phyloP scores from a whole-genome alignment of 1,284 basidiomycete species.

The Anthracocystis panici-leucophaei region DNA sequence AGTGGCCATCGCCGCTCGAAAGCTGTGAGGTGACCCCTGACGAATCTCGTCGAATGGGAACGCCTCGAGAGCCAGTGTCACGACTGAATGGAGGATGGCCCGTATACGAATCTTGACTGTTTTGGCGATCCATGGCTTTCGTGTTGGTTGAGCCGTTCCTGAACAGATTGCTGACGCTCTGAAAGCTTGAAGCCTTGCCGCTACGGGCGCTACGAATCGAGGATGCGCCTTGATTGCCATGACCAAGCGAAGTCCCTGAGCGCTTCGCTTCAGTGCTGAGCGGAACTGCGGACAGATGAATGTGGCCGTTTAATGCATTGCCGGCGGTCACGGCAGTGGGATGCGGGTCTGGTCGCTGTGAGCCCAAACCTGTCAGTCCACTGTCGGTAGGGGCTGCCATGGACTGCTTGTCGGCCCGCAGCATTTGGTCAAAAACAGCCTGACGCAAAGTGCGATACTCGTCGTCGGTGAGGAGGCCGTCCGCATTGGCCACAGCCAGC shows the following conservation, averaged over 20 bases:
- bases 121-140: constrained; percentile 10
- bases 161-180: constrained; percentile 18
- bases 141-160: background rate
- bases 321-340: background rate
- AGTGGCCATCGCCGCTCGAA: constrained; percentile 44
- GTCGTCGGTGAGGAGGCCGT: constrained; percentile 58
- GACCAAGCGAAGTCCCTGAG: constrained; percentile 24
- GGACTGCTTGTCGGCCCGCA: constrained; percentile 30
- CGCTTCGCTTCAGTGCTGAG: constrained; percentile 2
- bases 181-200: constrained; percentile 26
- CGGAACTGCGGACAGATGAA: background rate
- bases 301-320: background rate
- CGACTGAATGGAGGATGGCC: background rate
- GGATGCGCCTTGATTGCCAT: constrained; percentile 3
- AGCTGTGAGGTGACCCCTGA: constrained; percentile 29
- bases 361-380: constrained; percentile 12
- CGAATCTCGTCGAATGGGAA: constrained; percentile 25
- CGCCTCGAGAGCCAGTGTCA: background rate
- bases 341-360: background rate
- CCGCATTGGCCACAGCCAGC: constrained; percentile 60
- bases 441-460: constrained; percentile 57
- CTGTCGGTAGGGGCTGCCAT: constrained; percentile 30
- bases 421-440: constrained; percentile 55
- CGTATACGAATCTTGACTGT: constrained; percentile 28
- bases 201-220: constrained; percentile 31